phyloP scores from a whole-genome alignment of 805 yeast species.

The Ogataea glucozyma region DNA sequence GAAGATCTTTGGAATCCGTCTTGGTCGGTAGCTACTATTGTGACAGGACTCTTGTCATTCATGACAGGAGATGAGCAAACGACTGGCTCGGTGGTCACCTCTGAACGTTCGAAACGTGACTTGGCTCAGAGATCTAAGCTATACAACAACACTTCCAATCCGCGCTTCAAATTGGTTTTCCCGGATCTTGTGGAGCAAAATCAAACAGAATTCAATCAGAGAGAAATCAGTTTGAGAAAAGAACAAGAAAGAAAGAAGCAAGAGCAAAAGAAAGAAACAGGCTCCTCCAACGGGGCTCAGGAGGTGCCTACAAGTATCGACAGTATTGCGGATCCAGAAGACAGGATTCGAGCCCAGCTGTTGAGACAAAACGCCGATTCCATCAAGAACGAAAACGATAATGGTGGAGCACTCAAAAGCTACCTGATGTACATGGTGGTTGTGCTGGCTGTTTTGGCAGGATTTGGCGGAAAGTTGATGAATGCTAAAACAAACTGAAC shows the following conservation, averaged over 20 bases:
- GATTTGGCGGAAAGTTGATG: slow-evolving; percentile 17
- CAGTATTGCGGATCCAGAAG: slow-evolving; percentile 63
- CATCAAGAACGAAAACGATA: slow-evolving; percentile 3
- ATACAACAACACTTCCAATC: slow-evolving; percentile 59
- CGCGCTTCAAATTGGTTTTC: slow-evolving; percentile 59
- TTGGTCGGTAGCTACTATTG: slow-evolving; percentile 88
- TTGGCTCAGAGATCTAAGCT: slow-evolving; percentile 60
- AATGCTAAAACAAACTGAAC: slow-evolving; percentile 8
- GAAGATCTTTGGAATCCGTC: slow-evolving; percentile 97
- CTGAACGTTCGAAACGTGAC: slow-evolving; percentile 54
- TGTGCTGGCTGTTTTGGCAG: slow-evolving; percentile 20
- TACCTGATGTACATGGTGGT: slow-evolving; percentile 17
- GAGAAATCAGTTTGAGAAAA: slow-evolving; percentile 9
- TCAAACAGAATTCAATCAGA: slow-evolving; percentile 32
- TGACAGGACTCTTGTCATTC: slow-evolving; percentile 84
- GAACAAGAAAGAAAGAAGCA: slow-evolving; percentile 16
- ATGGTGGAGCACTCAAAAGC: slow-evolving; percentile 11
- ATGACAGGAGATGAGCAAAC: slow-evolving; percentile 89
- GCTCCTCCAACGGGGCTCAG: not conserved
- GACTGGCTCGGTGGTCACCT: slow-evolving; percentile 75
- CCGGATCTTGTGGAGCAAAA: slow-evolving; percentile 62
- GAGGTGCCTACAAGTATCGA: slow-evolving; percentile 36
- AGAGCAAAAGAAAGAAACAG: slow-evolving; percentile 1
- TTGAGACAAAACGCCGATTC: slow-evolving; percentile 10
- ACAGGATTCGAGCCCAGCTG: slow-evolving; percentile 53